A percentile compares a stretch with the other conserved stretches of the same genome.
phyloP scores from a whole-genome alignment of 2,329 filamentous ascomycete genomes.

The Stemphylium vesicarium region DNA sequence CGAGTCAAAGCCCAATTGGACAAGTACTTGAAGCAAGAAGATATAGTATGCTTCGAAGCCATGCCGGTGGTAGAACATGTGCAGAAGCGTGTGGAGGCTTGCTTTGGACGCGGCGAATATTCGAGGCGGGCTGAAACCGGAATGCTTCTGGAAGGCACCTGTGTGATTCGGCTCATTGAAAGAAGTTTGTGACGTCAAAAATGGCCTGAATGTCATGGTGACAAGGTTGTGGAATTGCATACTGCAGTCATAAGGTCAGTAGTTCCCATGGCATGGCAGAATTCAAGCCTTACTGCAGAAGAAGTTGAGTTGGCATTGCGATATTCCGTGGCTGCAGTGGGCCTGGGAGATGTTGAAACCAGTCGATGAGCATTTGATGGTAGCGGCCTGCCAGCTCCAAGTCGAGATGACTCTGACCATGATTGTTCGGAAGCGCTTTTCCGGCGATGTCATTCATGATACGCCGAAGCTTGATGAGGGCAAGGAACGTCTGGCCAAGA shows the following conservation, averaged over 20 bases:
- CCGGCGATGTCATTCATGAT: slow-evolving; percentile 12
- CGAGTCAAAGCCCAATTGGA: slow-evolving; percentile 8
- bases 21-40: slow-evolving; percentile 8
- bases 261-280: not conserved
- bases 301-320: slow-evolving; percentile 9
- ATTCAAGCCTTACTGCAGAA: slow-evolving; percentile 7
- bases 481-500: slow-evolving; percentile 5
- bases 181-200: not conserved
- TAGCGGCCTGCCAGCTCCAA: slow-evolving; percentile 1
- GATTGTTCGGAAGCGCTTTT: slow-evolving; percentile 1
- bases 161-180: not conserved
- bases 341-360: slow-evolving; percentile 4
- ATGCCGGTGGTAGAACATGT: slow-evolving; percentile 7
- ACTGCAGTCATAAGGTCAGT: slow-evolving; percentile 1
- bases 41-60: slow-evolving; percentile 8
- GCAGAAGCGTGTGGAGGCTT: slow-evolving; percentile 7
- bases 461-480: slow-evolving; percentile 1
- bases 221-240: slow-evolving; percentile 13
- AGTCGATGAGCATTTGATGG: slow-evolving; percentile 1
- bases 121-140: not conserved
- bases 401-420: not conserved
- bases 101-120: slow-evolving; percentile 1
- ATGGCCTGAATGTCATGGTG: slow-evolving; percentile 6
- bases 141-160: not conserved
- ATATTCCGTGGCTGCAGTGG: slow-evolving; percentile 3